Base-by-base conservation (phyloP, 2,329 filamentous ascomycete species). In the Teratosphaeria nubilosa region DNA sequence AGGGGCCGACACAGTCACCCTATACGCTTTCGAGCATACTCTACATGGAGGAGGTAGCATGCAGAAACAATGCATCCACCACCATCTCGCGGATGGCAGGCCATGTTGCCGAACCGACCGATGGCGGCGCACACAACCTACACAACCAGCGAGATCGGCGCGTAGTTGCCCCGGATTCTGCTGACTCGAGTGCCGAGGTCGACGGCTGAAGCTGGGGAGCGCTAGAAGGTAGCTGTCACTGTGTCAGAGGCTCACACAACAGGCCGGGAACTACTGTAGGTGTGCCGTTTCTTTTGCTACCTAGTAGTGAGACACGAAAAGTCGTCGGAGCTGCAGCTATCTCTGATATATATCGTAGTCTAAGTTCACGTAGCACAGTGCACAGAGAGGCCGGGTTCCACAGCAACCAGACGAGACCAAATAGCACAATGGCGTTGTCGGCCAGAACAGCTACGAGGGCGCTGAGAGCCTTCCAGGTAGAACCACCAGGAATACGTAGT, bases 401-500 rank as follows among this genome's bases (percentile, higher is more conserved):
- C 24, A 30, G 45, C 53, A 25, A 48, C 41, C 41, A 48, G n/a
- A 22, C 20, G 41, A 41, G 34, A 41, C 34, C 2, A 2, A 16
- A 14, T 10, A 27, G 41, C 59, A 57, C 41, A 54, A 88, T 89
- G 86, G 82, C 85, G 57, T 76, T 87, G 72, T 85, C 82, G 66
- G 74, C 86, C 59, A 80, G 82, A 72, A 77, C 79, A 64, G 82
- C 85, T 57, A 78, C 82, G 51, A 79, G 82, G 74, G 85, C 84
- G 67, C 74, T 88, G 65, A 79, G 82, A 73, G 82, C 81, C 66
- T 73, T 86, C 59, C 83, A 82, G 77, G 86, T 88, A 77, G 31
- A 34, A 25, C 14, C n/a, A 24, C 22, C n/a, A n/a, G 20, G 10
- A 27, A 41, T 32, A 3, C 30, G 45, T 7, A 16, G 48, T 30